phyloP scores from a whole-genome alignment of 352 stramenopile species.

The Hyaloperonospora brassicae region DNA sequence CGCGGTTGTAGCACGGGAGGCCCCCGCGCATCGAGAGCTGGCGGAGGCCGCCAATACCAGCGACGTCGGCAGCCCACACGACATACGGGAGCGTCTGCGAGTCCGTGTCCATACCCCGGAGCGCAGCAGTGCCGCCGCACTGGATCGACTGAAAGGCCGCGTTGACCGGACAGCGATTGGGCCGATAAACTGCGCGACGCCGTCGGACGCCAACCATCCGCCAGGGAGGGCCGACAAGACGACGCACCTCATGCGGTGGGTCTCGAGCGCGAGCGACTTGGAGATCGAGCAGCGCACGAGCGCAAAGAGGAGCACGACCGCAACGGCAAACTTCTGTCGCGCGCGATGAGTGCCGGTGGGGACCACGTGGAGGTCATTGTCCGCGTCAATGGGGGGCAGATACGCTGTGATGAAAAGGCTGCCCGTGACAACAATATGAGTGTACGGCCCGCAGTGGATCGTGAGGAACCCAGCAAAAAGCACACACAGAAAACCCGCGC shows the following conservation, averaged over 20 bases:
- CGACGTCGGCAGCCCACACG: constrained; percentile 54
- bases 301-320: constrained; percentile 83
- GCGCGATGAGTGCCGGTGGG: constrained; percentile 61
- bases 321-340: constrained; percentile 81
- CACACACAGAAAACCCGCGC: constrained; percentile 52
- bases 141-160: constrained; percentile 67
- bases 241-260: constrained; percentile 86
- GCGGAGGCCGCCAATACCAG: constrained; percentile 56
- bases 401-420: constrained; percentile 54
- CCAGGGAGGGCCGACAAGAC: constrained; percentile 63
- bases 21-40: constrained; percentile 83
- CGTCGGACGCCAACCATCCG: constrained; percentile 71
- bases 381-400: constrained; percentile 65
- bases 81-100: constrained; percentile 70
- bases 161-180: constrained; percentile 41
- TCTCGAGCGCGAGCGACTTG: constrained; percentile 78
- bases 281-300: constrained; percentile 68
- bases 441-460: constrained; percentile 43
- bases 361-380: constrained; percentile 61
- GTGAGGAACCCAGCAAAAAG: constrained; percentile 74
- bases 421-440: constrained; percentile 59
- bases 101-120: constrained; percentile 42
- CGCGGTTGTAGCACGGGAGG: constrained; percentile 85
- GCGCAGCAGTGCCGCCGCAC: constrained; percentile 37
- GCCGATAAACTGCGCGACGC: constrained; percentile 62